Base-by-base conservation (phyloP, 495 filamentous ascomycete genomes). In the Articulospora tetracladia region DNA sequence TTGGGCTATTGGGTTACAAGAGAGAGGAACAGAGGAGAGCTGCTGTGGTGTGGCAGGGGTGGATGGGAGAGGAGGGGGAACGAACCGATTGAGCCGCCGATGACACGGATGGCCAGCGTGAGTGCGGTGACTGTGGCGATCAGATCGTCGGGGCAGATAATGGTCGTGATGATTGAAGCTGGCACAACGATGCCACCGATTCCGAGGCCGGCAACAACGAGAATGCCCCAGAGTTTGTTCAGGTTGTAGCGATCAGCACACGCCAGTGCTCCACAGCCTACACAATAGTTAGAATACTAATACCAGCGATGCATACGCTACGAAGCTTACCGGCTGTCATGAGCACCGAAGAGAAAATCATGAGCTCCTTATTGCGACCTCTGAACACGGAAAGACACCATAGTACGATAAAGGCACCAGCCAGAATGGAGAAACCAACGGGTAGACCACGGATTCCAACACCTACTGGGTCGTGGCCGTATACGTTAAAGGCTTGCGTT, bases 141-240 rank as follows among this genome's bases (percentile, higher is more conserved):
- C 1, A 90, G 73, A 53, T 91, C 87, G 69, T 85, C 83, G 2
- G 86, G 85, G 62, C 87, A 89, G 62, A 90, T 87, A 65, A 91
- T 90, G 2, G 86, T 89, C 3, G 84, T 86, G 53, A 89, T 87
- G 63, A 89, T 86, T 0, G 83, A 85, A 10, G 86, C 86, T 1
- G 86, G 88, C 12, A 91, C 86, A 11, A 90, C 84, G 32, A 91
- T 89, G 4, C 87, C 88, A 15, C 88, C 88, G 23, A 91, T 89
- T n/a, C 88, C 88, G 8, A 90, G 73, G 20, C 86, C 85, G 11
- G 87, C 85, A 24, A 90, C 66, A 56, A 83, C 70, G 47, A 90
- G 76, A 39, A 90, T 70, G 27, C 76, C 81, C 76, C 84, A 90
- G 27, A 89, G 70, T 25, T 75, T 68, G 55, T 79, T 66, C 28